Evolutionary conservation across 1,284 basidiomycete genomes (phyloP).

Genomic region (Ceratobasidium sp.): DNA sequence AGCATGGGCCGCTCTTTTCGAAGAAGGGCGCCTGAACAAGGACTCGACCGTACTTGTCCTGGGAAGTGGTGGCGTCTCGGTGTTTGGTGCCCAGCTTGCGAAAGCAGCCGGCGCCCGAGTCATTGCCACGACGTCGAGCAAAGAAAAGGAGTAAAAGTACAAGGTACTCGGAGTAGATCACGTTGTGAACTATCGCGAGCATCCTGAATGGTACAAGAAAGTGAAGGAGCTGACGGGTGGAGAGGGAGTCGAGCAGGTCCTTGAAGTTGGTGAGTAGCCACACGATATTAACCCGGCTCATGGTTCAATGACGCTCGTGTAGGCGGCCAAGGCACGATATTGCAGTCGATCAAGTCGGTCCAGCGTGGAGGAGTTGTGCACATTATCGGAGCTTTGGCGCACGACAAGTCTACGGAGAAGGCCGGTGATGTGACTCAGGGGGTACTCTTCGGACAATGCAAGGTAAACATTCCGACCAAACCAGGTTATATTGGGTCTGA

Average conservation of each 20-base stretch:
- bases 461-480: not conserved
- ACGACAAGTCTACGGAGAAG: not conserved
- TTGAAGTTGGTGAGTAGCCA: slow-evolving; percentile 28
- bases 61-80: slow-evolving; percentile 67
- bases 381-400: not conserved
- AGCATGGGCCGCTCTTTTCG: slow-evolving; percentile 58
- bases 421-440: no score
- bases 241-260: slow-evolving; percentile 11
- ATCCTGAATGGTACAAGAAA: slow-evolving; percentile 62
- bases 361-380: not conserved
- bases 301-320: not conserved
- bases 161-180: slow-evolving; percentile 59
- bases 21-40: slow-evolving; percentile 54
- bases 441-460: not conserved
- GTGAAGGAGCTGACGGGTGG: slow-evolving; percentile 52
- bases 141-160: slow-evolving; percentile 61
- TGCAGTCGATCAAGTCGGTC: slow-evolving; percentile 19
- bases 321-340: slow-evolving; percentile 23
- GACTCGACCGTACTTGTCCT: slow-evolving; percentile 61
- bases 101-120: slow-evolving; percentile 62
- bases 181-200: slow-evolving; percentile 64
- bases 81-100: slow-evolving; percentile 62
- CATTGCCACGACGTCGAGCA: slow-evolving; percentile 67
- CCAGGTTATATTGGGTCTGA: not conserved
- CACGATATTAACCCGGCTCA: not conserved